Percentiles rank a stretch among this genome's conserved stretches.
phyloP scores from a whole-genome alignment of 176 grass and related monocot species.

The Cocos nucifera region DNA sequence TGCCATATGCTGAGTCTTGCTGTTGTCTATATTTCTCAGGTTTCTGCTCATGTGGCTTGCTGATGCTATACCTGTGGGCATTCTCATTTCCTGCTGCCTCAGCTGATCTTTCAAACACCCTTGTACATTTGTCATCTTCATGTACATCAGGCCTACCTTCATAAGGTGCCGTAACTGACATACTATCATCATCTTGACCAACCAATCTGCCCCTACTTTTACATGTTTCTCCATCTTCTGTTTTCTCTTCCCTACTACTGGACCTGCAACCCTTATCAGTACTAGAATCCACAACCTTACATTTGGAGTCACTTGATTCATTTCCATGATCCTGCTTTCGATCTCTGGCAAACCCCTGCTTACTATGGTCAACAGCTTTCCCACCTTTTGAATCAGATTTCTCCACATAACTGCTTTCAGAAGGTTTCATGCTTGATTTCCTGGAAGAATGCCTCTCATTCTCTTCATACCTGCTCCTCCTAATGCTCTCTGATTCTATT shows the following conservation, averaged over 20 bases:
- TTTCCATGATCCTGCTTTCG: slow-evolving; percentile 10
- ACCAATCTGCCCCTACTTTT: slow-evolving; percentile 10
- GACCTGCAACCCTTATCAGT: slow-evolving; percentile 15
- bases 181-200: slow-evolving; percentile 15
- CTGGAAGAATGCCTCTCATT: slow-evolving; percentile 41
- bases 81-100: slow-evolving; percentile 11
- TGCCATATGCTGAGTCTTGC: slow-evolving; percentile 8
- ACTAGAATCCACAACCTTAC: slow-evolving; percentile 19
- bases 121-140: slow-evolving; percentile 23
- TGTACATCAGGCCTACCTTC: slow-evolving; percentile 14
- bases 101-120: slow-evolving; percentile 9
- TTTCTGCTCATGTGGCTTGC: slow-evolving; percentile 1
- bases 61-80: neutral
- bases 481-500: slow-evolving; percentile 21
- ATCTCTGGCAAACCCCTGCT: slow-evolving; percentile 20
- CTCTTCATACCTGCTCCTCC: slow-evolving; percentile 42
- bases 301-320: slow-evolving; percentile 27
- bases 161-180: slow-evolving; percentile 6
- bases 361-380: slow-evolving; percentile 24
- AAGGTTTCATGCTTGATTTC: slow-evolving; percentile 21
- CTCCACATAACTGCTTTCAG: slow-evolving; percentile 23
- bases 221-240: slow-evolving; percentile 11
- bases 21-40: slow-evolving; percentile 18
- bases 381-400: slow-evolving; percentile 25
- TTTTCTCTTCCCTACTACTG: slow-evolving; percentile 14